Conservation (phyloP, 805 yeast species). For the Teunomyces cretensis region DNA sequence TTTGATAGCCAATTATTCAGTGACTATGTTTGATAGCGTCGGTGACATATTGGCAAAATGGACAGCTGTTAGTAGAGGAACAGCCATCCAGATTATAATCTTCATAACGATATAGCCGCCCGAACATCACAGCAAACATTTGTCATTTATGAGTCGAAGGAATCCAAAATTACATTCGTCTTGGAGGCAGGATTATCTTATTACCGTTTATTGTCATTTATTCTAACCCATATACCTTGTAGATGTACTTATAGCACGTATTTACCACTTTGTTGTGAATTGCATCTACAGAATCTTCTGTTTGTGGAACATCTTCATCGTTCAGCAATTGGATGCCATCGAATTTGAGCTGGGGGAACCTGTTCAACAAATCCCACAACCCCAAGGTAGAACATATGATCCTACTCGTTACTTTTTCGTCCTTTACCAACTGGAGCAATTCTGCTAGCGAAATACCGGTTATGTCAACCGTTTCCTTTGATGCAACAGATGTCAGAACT, state of each 20-base stretch:
- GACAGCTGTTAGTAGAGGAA: too few species aligned
- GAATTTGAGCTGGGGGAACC: background rate
- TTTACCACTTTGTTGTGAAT: slow-evolving; percentile 14
- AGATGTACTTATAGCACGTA: slow-evolving; percentile 27
- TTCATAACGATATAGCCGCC: too few species aligned
- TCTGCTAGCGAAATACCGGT: slow-evolving; percentile 10
- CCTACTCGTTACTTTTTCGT: slow-evolving; percentile 26
- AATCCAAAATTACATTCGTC: too few species aligned
- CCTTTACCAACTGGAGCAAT: slow-evolving; percentile 14
- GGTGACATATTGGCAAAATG: too few species aligned
- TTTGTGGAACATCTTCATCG: background rate
- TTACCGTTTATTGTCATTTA: slow-evolving; percentile 7
- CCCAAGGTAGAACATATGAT: slow-evolving; percentile 36
- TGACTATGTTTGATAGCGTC: too few species aligned
- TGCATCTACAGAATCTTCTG: slow-evolving; percentile 9
- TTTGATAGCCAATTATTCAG: too few species aligned
- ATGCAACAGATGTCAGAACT: slow-evolving; percentile 12
- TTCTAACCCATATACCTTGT: slow-evolving; percentile 37
- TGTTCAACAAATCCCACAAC: slow-evolving; percentile 34
- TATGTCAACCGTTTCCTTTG: slow-evolving; percentile 5
- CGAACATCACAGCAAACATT: too few species aligned
- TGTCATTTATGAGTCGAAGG: too few species aligned
- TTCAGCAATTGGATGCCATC: background rate
- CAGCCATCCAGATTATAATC: too few species aligned
- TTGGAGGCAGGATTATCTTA: too few species aligned